Conservation (phyloP, 2,329 filamentous ascomycete genomes). For the Phoma sp. region DNA sequence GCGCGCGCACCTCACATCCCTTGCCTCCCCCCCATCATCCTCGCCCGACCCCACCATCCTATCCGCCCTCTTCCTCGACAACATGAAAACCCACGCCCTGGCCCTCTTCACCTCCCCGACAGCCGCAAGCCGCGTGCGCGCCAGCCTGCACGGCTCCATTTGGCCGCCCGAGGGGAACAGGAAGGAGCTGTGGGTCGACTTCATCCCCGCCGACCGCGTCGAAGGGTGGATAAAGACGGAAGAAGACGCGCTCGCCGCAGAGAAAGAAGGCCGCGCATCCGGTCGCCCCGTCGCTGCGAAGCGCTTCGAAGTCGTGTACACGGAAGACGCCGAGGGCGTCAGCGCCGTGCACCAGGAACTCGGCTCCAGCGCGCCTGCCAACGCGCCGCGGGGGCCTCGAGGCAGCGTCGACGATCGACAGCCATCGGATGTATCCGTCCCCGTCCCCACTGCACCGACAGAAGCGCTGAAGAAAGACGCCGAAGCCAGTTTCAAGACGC, state of each 20-base stretch:
- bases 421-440: conserved; percentile 3
- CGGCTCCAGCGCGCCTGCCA: conserved; percentile 32
- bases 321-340: conserved; percentile 24
- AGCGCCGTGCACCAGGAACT: conserved; percentile 44
- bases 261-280: conserved; percentile 36
- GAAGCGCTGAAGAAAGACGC: conserved; percentile 18
- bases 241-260: conserved; percentile 37
- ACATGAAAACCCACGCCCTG: conserved; percentile 87
- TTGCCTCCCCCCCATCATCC: conserved; percentile 67
- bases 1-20: conserved; percentile 69
- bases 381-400: conserved; percentile 34
- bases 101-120: conserved; percentile 72
- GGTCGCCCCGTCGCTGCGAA: conserved; percentile 28
- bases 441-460: conserved; percentile 3
- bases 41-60: conserved; percentile 57
- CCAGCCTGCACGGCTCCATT: conserved; percentile 74
- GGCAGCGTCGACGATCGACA: background rate
- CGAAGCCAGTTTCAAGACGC: conserved; percentile 55
- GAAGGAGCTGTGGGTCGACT: conserved; percentile 87
- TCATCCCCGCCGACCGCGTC: conserved; percentile 78
- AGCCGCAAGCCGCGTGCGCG: conserved; percentile 78
- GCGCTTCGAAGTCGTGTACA: conserved; percentile 43
- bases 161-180: conserved; percentile 89
- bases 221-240: conserved; percentile 70
- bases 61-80: conserved; percentile 68